Base-by-base conservation (phyloP, 2,329 filamentous ascomycete species). In the Scleromitrula shiraiana region DNA sequence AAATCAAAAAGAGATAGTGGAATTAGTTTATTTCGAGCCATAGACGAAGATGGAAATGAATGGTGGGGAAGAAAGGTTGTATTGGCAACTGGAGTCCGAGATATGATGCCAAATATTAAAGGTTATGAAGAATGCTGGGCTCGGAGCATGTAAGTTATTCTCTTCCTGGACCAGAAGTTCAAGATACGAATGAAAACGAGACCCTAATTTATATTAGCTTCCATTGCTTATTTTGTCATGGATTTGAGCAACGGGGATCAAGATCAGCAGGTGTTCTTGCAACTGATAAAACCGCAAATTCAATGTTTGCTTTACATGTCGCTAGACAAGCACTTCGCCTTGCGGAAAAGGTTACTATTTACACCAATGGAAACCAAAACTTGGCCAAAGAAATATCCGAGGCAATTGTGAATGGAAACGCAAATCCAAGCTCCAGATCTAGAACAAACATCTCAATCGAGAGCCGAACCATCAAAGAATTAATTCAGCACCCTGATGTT, bases 61-160 rank as follows among this genome's bases (percentile, higher is more conserved):
- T 81, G 71, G 55, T 54, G 61, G 10, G 77, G 76, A 0, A 67
- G 67, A 40, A 81, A 77, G 51, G 46, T 83, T 2, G 71, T 78
- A 0, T 61, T 83, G 0, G 78, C 75, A 0, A 77, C 66, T 0
- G 79, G 79, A 0, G 67, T 75, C 0, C 61, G 58, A 23, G 78
- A 83, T 53, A 54, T 76, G 0, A 58, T 74, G 26, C 73, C 73
- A 0, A 66, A 72, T n/a, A 72, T 80, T 2, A 57, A 67, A 2
- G 78, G 79, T 0, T 82, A 77, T 52, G 65, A 55, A 0, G 72
- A 78, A 32, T 74, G 73, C 49, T 82, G 51, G 48, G 44, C 5
- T n/a, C 27, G 14, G 14, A 33, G 44, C 14, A 51, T 46, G 42
- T 51, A 19, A 44, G 40, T 33, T n/a, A n/a, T n/a, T n/a, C n/a